A percentile compares a stretch with the other conserved stretches of the same genome.
Evolutionary conservation across 129 eudicot species (phyloP).

Genomic region (Heracleum sosnowskyi): DNA sequence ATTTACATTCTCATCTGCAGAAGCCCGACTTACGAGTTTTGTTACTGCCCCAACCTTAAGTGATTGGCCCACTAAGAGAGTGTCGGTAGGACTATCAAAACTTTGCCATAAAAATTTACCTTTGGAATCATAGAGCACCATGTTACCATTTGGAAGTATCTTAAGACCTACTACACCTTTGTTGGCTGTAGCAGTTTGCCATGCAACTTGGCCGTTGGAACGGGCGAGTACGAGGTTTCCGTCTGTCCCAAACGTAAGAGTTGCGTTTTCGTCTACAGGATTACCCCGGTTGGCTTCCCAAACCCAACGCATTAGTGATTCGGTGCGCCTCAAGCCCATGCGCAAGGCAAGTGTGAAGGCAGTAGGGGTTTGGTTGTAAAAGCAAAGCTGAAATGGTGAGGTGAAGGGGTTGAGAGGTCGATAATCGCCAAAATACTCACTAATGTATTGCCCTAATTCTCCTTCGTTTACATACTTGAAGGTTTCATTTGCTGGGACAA

Average conservation of each 20-base stretch:
- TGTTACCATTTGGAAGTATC: slow-evolving; percentile 43
- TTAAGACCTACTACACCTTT: slow-evolving; percentile 48
- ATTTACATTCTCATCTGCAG: slow-evolving; percentile 13
- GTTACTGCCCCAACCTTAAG: slow-evolving; percentile 18
- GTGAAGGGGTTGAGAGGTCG: slow-evolving; percentile 16
- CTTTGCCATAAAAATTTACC: slow-evolving; percentile 56
- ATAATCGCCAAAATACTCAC: slow-evolving; percentile 35
- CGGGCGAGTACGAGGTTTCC: slow-evolving; percentile 53
- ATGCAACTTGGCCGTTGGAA: slow-evolving; percentile 31
- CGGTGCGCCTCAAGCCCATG: slow-evolving; percentile 31
- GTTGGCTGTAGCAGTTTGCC: slow-evolving; percentile 59
- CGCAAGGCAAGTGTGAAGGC: slow-evolving; percentile 41
- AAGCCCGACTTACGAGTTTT: slow-evolving; percentile 44
- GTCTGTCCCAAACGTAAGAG: slow-evolving; percentile 30
- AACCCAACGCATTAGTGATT: slow-evolving; percentile 40
- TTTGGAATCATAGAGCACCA: slow-evolving; percentile 42
- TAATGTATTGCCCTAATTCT: slow-evolving; percentile 33
- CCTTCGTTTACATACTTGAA: slow-evolving; percentile 36
- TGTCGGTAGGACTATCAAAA: slow-evolving; percentile 51
- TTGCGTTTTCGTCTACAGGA: slow-evolving; percentile 46
- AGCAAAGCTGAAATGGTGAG: slow-evolving; percentile 40
- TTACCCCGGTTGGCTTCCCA: slow-evolving; percentile 60
- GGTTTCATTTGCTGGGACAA: slow-evolving; percentile 32
- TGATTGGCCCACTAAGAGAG: slow-evolving; percentile 49
- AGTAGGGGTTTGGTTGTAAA: slow-evolving; percentile 50